Percentiles rank a stretch among this genome's conserved stretches.
phyloP scores from a whole-genome alignment of 768 basidiomycete species.

The Lyophyllum shimeji region DNA sequence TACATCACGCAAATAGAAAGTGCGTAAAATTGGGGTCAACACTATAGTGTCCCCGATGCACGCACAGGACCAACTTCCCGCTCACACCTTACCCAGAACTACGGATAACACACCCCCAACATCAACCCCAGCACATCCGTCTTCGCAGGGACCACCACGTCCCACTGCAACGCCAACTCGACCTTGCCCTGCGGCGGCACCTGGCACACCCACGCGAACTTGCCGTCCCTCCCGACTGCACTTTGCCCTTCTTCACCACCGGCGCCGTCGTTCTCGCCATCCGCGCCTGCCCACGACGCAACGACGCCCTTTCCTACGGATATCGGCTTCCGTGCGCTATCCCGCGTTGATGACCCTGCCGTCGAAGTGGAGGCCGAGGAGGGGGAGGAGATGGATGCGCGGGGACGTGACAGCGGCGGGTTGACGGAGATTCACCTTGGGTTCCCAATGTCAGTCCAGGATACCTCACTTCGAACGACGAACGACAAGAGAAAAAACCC shows the following conservation, averaged over 20 bases:
- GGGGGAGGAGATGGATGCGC: neutral
- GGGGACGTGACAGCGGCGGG: neutral
- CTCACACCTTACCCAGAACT: too few species aligned
- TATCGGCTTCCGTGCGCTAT: slow-evolving; percentile 5
- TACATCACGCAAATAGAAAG: too few species aligned
- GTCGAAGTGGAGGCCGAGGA: neutral
- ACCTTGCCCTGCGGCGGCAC: slow-evolving; percentile 20
- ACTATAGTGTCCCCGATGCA: too few species aligned
- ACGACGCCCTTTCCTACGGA: slow-evolving; percentile 16
- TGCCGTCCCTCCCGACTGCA: slow-evolving; percentile 15
- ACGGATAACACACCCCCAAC: neutral
- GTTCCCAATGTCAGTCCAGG: slow-evolving; percentile 22
- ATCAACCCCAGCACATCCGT: neutral
- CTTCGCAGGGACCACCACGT: neutral
- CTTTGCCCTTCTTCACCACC: slow-evolving; percentile 5
- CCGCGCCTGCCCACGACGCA: slow-evolving; percentile 27
- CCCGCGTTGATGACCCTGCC: neutral
- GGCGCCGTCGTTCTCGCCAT: slow-evolving; percentile 4
- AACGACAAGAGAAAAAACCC: slow-evolving; percentile 19
- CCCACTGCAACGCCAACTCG: slow-evolving; percentile 18
- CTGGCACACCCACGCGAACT: slow-evolving; percentile 21
- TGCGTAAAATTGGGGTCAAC: too few species aligned
- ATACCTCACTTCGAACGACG: neutral
- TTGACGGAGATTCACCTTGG: neutral
- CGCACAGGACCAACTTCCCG: too few species aligned